phyloP scores from a whole-genome alignment of 768 basidiomycete species.

The Punctularia strigosozonata region DNA sequence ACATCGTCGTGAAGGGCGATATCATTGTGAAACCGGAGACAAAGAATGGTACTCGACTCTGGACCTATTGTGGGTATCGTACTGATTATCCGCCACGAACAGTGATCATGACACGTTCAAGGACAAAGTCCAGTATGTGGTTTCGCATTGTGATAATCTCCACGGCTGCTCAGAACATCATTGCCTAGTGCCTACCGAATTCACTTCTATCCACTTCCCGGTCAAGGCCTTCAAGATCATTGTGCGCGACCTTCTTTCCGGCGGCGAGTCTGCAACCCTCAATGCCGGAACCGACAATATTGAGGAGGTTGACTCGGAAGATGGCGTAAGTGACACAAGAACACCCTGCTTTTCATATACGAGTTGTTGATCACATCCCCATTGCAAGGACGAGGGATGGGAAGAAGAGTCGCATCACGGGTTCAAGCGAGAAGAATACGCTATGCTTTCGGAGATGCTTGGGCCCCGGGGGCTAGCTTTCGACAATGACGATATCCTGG shows the following conservation, averaged over 20 bases:
- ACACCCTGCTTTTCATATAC: constrained; percentile 2
- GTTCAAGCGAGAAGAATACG: constrained; percentile 65
- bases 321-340: constrained; percentile 44
- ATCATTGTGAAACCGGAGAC: constrained; percentile 76
- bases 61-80: not conserved
- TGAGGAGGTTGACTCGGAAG: constrained; percentile 65
- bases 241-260: constrained; percentile 70
- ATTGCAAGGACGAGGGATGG: constrained; percentile 82
- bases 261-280: constrained; percentile 61
- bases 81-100: constrained; percentile 1
- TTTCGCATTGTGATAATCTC: constrained; percentile 4
- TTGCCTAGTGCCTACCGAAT: constrained; percentile 69
- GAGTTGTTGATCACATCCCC: not conserved
- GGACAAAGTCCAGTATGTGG: constrained; percentile 70
- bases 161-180: constrained; percentile 6
- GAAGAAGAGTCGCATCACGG: constrained; percentile 58
- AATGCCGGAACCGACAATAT: constrained; percentile 38
- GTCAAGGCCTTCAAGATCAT: constrained; percentile 89
- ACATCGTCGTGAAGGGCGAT: constrained; percentile 79
- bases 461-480: constrained; percentile 61
- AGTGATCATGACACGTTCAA: constrained; percentile 97
- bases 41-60: constrained; percentile 53
- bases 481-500: constrained; percentile 68
- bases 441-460: constrained; percentile 76
- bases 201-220: constrained; percentile 77